Base-by-base conservation (phyloP, 78 protist species). In the Creolimax fragrantissima region DNA sequence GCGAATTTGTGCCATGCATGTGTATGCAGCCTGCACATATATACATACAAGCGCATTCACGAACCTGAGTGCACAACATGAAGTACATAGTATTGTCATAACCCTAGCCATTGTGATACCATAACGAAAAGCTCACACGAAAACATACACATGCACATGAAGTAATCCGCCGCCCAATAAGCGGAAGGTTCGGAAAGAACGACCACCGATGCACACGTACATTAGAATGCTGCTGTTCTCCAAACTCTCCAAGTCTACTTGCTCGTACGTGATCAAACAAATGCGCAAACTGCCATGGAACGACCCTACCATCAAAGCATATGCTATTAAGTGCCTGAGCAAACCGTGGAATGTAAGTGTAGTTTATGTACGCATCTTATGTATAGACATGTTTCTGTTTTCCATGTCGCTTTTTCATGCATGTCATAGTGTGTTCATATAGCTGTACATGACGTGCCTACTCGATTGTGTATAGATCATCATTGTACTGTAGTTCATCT, bases 181-280 rank as follows among this genome's bases (percentile, higher is more conserved):
- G 86, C 42, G 35, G 41, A 83, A 24, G 7, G 35, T 35, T 6
- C 47, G 36, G 35, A 4, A 45, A 44, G 83, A 5, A n/a, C 74
- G 91, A 3, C 91, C 91, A 11, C 81, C 91, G 5, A 35, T 89
- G n/a, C 47, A 41, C n/a, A 35, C 41, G 43, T 89, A 89, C 85
- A 67, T 89, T 2, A 43, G 85, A 2, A 42, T 74, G 2, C 92
- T 89, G 85, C 37, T 89, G 7, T 45, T 3, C 91, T 35, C 5
- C 24, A n/a, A 11, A 3, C 91, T 89, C 6, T 3, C 3, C 0
- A 4, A 42, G n/a, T 35, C 43, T 43, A 39, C 92, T 36, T 39
- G 44, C 44, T 17, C 3, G 66, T 39, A n/a, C 44, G 44, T 7
- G 35, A 2, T 39, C 17, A 36, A 42, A 44, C 90, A 41, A 41